Evolutionary conservation across 768 basidiomycete species (phyloP).

Genomic region (Lactarius quietus): DNA sequence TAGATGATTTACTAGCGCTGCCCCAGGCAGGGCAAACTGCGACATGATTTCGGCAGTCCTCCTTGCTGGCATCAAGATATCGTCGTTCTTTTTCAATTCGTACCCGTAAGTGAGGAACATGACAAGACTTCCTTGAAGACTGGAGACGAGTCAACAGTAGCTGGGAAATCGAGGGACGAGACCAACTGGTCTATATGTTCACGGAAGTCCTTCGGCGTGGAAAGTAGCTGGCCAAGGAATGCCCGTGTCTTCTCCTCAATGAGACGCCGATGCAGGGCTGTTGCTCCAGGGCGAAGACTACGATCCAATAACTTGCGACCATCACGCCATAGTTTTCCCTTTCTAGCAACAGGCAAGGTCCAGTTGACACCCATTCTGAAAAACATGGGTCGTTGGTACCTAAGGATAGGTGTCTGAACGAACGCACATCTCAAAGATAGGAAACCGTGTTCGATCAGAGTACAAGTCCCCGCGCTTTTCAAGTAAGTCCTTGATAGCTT

Average conservation of each 20-base stretch:
- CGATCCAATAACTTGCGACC: background rate
- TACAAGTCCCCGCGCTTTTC: background rate
- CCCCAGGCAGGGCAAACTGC: background rate
- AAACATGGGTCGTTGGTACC: background rate
- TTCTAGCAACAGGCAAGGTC: background rate
- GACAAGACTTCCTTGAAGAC: background rate
- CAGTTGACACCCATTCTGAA: background rate
- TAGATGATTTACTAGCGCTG: background rate
- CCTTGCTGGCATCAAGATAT: background rate
- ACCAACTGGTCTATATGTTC: background rate
- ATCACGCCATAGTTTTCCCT: background rate
- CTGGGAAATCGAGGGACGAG: background rate
- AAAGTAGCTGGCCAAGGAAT: background rate
- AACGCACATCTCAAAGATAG: constrained; percentile 1
- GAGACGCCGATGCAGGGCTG: background rate
- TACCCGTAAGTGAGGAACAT: background rate
- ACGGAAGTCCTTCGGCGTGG: background rate
- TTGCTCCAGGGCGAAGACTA: background rate
- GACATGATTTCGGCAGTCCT: background rate
- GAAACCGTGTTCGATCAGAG: background rate
- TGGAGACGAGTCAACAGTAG: background rate
- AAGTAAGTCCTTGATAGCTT: background rate
- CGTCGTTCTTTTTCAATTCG: background rate
- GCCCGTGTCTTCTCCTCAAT: background rate
- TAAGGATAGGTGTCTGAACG: too few species aligned